Percentiles rank a stretch among this genome's conserved stretches.
Conservation (phyloP, 1,139 yeast genomes). For the Yamadazyma kanchanaburiensis region DNA sequence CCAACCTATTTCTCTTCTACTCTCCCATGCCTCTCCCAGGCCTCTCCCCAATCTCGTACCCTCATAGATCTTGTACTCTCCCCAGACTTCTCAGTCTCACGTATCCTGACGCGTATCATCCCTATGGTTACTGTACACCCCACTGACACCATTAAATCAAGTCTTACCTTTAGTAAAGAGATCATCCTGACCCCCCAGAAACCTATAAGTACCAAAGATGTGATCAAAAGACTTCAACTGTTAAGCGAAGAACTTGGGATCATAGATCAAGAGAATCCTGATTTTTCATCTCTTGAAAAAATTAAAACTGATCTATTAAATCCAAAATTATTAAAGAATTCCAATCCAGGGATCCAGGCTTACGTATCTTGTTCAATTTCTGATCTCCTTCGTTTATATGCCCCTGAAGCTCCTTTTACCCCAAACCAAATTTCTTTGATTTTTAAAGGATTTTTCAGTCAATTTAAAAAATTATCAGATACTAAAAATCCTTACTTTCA, state of each 20-base stretch:
- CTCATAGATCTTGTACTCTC: no score
- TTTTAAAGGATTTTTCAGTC: slow-evolving; percentile 62
- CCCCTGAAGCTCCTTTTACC: slow-evolving; percentile 90
- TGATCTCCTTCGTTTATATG: slow-evolving; percentile 73
- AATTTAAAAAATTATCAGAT: slow-evolving; percentile 56
- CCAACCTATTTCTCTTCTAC: no score
- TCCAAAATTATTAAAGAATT: slow-evolving; percentile 56
- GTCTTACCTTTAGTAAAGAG: slow-evolving; percentile 34
- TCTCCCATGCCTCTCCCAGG: no score
- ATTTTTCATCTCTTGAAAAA: slow-evolving; percentile 38
- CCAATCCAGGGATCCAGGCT: slow-evolving; percentile 70
- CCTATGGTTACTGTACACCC: no score
- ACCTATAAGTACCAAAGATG: slow-evolving; percentile 58
- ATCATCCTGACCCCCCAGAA: slow-evolving; percentile 53
- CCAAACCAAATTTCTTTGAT: slow-evolving; percentile 57
- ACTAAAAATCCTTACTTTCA: slow-evolving; percentile 61
- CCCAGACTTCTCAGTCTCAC: no score
- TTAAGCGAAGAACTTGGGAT: slow-evolving; percentile 61
- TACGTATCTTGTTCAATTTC: slow-evolving; percentile 71
- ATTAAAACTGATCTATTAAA: slow-evolving; percentile 54
- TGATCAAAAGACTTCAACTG: slow-evolving; percentile 37
- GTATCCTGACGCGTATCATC: no score
- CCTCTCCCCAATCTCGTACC: no score
- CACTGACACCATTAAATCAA: no score
- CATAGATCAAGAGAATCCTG: slow-evolving; percentile 58